Evolutionary conservation across 345 rosid genomes (phyloP).

Genomic region (Dipteronia dyeriana): DNA sequence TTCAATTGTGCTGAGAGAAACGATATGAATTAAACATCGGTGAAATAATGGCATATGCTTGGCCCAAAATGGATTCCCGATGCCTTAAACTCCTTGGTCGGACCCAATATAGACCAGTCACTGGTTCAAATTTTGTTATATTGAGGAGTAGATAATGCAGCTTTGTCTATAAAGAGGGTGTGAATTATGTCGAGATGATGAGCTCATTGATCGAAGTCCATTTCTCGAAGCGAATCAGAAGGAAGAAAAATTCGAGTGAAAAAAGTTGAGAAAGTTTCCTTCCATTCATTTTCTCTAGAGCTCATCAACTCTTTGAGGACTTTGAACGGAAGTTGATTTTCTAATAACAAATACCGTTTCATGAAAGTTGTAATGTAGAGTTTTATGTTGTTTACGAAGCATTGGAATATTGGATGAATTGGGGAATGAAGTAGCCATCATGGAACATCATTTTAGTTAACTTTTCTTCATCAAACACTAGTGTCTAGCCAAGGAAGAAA

Average conservation of each 20-base stretch:
- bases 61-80: conserved; percentile 12
- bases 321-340: conserved; percentile 29
- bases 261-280: no score
- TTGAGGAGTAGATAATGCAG: not conserved
- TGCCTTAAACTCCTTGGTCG: conserved; percentile 15
- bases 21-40: no score
- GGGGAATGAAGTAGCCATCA: not conserved
- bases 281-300: not conserved
- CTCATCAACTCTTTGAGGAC: conserved; percentile 14
- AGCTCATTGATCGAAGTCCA: not conserved
- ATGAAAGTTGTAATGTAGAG: not conserved
- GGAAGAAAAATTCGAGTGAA: no score
- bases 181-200: conserved; percentile 21
- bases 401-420: not conserved
- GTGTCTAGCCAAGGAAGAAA: no score
- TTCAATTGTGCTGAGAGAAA: no score
- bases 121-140: not conserved
- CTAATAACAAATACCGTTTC: conserved; percentile 23
- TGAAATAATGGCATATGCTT: not conserved
- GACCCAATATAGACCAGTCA: not conserved
- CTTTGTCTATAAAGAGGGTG: no score
- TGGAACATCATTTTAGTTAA: conserved; percentile 26
- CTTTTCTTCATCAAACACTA: not conserved
- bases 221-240: not conserved
- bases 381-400: not conserved